phyloP scores from a whole-genome alignment of 1,284 basidiomycete genomes.

The Sporisorium graminicola region DNA sequence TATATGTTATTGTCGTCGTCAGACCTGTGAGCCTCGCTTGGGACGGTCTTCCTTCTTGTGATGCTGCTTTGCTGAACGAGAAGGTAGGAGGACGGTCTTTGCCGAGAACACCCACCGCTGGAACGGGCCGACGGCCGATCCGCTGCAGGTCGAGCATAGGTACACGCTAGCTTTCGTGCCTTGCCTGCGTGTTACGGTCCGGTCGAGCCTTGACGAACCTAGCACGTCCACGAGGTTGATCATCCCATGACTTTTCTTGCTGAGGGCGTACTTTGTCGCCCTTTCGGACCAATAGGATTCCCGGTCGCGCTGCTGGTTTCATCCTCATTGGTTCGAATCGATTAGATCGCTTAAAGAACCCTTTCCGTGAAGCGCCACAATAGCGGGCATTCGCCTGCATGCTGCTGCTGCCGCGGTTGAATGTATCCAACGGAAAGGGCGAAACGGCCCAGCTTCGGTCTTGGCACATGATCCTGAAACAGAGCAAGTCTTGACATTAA shows the following conservation, averaged over 20 bases:
- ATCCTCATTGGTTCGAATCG: conserved; percentile 9
- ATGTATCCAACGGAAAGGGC: neutral
- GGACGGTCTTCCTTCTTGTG: too few species aligned
- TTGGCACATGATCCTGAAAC: neutral
- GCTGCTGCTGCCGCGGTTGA: neutral
- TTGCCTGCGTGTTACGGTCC: neutral
- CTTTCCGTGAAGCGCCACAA: neutral
- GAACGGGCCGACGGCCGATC: neutral
- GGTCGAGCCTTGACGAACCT: neutral
- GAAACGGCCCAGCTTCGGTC: conserved; percentile 4
- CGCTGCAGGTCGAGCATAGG: neutral
- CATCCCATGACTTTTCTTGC: too few species aligned
- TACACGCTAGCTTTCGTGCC: neutral
- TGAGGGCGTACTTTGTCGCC: too few species aligned
- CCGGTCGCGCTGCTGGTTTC: neutral
- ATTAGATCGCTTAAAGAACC: conserved; percentile 8
- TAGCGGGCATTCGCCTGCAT: neutral
- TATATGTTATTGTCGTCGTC: too few species aligned
- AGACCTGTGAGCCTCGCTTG: too few species aligned
- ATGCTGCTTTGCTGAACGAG: neutral
- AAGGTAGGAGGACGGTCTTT: too few species aligned
- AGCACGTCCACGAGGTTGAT: neutral
- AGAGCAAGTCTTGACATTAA: neutral
- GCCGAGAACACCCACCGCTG: neutral
- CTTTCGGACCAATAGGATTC: neutral